phyloP scores from a whole-genome alignment of 371 early-diverging fungal species.

The Blakeslea trispora region DNA sequence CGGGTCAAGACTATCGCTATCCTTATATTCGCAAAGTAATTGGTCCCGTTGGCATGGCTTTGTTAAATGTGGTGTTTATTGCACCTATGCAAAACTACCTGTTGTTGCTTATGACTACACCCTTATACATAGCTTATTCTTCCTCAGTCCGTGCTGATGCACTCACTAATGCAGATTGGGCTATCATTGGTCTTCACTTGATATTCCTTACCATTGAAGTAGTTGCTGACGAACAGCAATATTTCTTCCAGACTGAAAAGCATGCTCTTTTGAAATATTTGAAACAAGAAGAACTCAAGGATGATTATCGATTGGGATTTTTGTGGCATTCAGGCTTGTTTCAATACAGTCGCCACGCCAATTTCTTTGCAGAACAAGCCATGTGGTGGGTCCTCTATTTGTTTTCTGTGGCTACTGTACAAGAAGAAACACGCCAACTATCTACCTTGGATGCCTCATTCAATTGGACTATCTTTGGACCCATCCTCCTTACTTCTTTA shows the following conservation, averaged over 20 bases:
- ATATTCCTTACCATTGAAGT: constrained; percentile 59
- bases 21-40: constrained; percentile 48
- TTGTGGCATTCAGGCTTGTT: constrained; percentile 71
- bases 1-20: constrained; percentile 81
- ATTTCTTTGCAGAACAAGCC: constrained; percentile 77
- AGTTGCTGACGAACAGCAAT: constrained; percentile 86
- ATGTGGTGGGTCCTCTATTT: constrained; percentile 69
- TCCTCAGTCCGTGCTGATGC: constrained; percentile 8
- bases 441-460: constrained; percentile 25
- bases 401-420: constrained; percentile 58
- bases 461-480: constrained; percentile 66
- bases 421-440: constrained; percentile 8
- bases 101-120: constrained; percentile 63
- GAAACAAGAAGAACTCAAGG: constrained; percentile 31
- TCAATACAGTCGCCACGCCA: constrained; percentile 79
- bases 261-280: constrained; percentile 38
- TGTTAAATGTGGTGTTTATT: constrained; percentile 78
- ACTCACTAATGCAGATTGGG: constrained; percentile 48
- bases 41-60: constrained; percentile 58
- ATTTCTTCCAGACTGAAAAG: constrained; percentile 74
- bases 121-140: constrained; percentile 56
- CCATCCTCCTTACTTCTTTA: constrained; percentile 58
- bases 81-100: constrained; percentile 71
- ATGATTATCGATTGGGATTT: constrained; percentile 67
- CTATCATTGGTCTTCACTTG: constrained; percentile 49